phyloP scores from a whole-genome alignment of 495 filamentous ascomycete genomes.

The Xylaria flabelliformis region DNA sequence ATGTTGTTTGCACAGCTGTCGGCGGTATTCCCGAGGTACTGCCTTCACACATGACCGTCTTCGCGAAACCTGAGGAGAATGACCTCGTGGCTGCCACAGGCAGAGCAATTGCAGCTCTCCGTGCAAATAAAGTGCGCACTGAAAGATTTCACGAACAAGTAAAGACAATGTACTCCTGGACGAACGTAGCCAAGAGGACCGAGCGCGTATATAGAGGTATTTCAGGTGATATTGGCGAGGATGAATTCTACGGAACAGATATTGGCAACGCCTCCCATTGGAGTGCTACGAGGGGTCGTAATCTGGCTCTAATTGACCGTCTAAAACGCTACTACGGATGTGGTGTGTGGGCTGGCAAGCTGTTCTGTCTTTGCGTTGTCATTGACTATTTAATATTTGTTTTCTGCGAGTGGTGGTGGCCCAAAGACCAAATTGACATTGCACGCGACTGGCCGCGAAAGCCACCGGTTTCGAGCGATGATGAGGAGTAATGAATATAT shows the following conservation, averaged over 20 bases:
- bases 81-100: constrained; percentile 85
- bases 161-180: constrained; percentile 98
- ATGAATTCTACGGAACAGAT: constrained; percentile 85
- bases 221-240: constrained; percentile 77
- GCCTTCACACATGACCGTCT: constrained; percentile 91
- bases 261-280: constrained; percentile 70
- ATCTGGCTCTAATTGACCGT: constrained; percentile 90
- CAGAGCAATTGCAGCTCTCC: constrained; percentile 77
- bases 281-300: constrained; percentile 76
- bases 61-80: constrained; percentile 91
- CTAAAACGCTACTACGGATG: constrained; percentile 98
- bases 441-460: constrained; percentile 93
- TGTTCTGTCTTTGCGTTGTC: constrained; percentile 93
- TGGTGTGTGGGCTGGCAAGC: constrained; percentile 97
- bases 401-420: constrained; percentile 85
- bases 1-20: constrained; percentile 95
- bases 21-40: constrained; percentile 96
- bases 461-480: constrained; percentile 33
- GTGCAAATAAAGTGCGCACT: constrained; percentile 84
- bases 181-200: constrained; percentile 88
- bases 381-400: constrained; percentile 91
- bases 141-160: constrained; percentile 96
- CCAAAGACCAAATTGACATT: constrained; percentile 83
- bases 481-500: constrained; percentile 29
- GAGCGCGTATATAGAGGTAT: constrained; percentile 96